phyloP scores from a whole-genome alignment of 1,284 basidiomycete species.

The Hemileia vastatrix region DNA sequence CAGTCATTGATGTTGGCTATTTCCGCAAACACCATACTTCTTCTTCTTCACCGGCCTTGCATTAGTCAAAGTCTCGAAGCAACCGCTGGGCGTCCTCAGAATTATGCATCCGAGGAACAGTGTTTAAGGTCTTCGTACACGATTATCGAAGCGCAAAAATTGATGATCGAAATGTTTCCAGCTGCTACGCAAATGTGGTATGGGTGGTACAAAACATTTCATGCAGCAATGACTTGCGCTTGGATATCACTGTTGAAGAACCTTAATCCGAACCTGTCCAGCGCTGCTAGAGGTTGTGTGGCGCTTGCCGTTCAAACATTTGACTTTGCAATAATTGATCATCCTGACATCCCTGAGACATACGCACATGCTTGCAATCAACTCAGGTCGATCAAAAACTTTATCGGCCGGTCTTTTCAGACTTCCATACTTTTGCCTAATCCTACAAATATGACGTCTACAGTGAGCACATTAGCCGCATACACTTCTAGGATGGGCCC shows the following conservation, averaged over 20 bases:
- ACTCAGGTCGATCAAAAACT: conserved; percentile 8
- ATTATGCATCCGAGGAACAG: conserved; percentile 8
- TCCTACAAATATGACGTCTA: background rate
- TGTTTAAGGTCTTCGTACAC: conserved; percentile 15
- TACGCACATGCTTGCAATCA: conserved; percentile 14
- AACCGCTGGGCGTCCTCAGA: background rate
- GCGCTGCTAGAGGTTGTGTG: conserved; percentile 1
- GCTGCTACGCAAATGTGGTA: conserved; percentile 17
- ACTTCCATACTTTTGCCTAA: background rate
- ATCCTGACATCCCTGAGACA: background rate
- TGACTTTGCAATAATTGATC: conserved; percentile 2
- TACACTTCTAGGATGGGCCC: background rate
- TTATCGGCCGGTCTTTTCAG: conserved; percentile 1
- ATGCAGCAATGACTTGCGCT: conserved; percentile 20
- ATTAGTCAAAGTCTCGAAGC: background rate
- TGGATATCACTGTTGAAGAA: conserved; percentile 11
- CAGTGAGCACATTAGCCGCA: background rate
- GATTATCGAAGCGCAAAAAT: conserved; percentile 16
- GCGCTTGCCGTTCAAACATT: conserved; percentile 12
- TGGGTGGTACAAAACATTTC: conserved; percentile 19
- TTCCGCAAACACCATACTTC: conserved; percentile 11
- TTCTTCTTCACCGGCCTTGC: conserved; percentile 16
- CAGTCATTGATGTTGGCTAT: conserved; percentile 16
- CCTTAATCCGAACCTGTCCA: conserved; percentile 3
- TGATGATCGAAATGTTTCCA: conserved; percentile 14